These are phyloP conservation scores for Sclerotinia subarctica DNA, from an alignment of 2,329 filamentous ascomycete genomes.

Conservation along the genomic window DNA sequence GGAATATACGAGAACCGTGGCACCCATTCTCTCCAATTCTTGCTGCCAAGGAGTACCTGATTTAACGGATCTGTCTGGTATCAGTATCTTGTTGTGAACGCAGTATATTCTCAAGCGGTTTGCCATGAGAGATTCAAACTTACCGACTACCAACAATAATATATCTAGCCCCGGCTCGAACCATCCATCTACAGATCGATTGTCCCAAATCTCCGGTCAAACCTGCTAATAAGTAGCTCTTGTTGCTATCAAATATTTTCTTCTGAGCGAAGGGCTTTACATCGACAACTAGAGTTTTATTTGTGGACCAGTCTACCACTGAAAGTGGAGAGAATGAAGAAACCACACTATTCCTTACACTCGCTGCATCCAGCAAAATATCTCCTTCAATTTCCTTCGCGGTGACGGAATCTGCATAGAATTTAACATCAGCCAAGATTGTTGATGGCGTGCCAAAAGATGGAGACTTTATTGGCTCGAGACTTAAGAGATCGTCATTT, in stretches of 20 bases:
- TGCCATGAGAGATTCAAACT: not conserved
- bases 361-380: not conserved
- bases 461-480: not conserved
- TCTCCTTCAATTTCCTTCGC: not conserved
- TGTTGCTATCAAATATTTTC: conserved; percentile 22
- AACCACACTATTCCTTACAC: not conserved
- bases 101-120: not conserved
- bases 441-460: not conserved
- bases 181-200: conserved; percentile 45
- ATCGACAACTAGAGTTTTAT: conserved; percentile 11
- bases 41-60: conserved; percentile 34
- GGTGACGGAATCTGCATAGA: not conserved
- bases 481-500: not conserved
- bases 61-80: conserved; percentile 38
- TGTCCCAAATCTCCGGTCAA: conserved; percentile 38
- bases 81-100: not conserved
- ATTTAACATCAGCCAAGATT: not conserved
- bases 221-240: conserved; percentile 39
- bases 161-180: conserved; percentile 39
- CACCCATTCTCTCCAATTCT: conserved; percentile 22
- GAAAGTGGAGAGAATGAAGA: conserved; percentile 3
- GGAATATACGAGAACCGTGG: conserved; percentile 21
- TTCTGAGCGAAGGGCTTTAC: conserved; percentile 10
- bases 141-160: conserved; percentile 15
- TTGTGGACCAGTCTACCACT: conserved; percentile 21